Base-by-base conservation (phyloP, 2,329 filamentous ascomycete species). In the Arthrobotrys sinensis region DNA sequence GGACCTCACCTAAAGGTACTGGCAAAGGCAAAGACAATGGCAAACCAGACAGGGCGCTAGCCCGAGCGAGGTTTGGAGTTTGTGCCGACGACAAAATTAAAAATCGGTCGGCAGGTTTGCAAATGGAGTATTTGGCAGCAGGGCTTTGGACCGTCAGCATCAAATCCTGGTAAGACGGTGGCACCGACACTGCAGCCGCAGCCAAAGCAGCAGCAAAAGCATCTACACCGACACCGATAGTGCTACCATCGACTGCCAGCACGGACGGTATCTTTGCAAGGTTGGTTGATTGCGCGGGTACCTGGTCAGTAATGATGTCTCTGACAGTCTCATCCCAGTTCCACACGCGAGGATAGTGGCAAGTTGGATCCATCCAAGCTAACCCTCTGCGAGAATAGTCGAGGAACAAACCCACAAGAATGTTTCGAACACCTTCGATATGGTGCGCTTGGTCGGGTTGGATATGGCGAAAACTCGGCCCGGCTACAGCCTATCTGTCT, bases 311-410 rank as follows among this genome's bases (percentile, higher is more conserved):
- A 32, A 14, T 36, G 36, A 60, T 75, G 70, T 52, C 40, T 45
- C 60, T 36, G 72, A 62, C 65, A 50, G 36, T 69, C 55, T 48
- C 72, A 76, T 62, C 73, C 73, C 66, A 50, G 73, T 77, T 66
- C 66, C 73, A 71, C 73, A 77, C 73, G 73, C 55, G 73, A 77
- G 66, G 43, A 65, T 43, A 55, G 16, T 64, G 55, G 72, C 72
- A 76, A 60, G 36, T 48, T 76, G 72, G 73, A 66, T 70, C 73
- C 73, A 77, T 77, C 57, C 57, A 50, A 55, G 66, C 73, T 60
- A 70, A 66, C 40, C 65, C 40, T 52, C 66, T 60, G 55, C 10
- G 48, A 76, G 57, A 38, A 50, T 52, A 43, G 34, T 62, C 53
- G 62, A 65, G 57, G 50, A 62, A 46, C 48, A 45, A 52, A 60